Base-by-base conservation (phyloP, 1,139 yeast genomes). In the Candida dubliniensis region DNA sequence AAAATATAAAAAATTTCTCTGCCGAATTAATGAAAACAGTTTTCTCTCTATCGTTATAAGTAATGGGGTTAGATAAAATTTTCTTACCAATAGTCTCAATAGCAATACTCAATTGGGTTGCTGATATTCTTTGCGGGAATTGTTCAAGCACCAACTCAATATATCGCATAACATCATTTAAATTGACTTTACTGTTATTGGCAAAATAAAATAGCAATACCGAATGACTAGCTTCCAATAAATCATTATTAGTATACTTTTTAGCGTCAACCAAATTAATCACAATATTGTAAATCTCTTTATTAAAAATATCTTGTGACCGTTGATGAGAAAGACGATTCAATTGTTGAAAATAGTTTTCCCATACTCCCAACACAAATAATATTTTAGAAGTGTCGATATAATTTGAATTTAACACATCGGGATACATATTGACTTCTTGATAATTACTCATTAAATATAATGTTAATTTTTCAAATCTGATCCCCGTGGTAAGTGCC, bases 191-290 rank as follows among this genome's bases (percentile, higher is more conserved):
- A 18, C 54, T 48, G 25, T 52, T 54, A 35, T 59, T 60, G 26
- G 67, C 55, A 49, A 71, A 74, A 51, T 72, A 76, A 40, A 76
- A 68, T 32, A 86, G 65, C 50, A 84, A 66, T 0, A 84, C 87
- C 0, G 90, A 81, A 57, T 87, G 95, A 1, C 84, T 73, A 0
- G 85, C 79, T 57, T 86, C 95, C 4, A 82, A 61, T 5, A 82
- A 51, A 8, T 74, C 74, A 38, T 64, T 56, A 36, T 64, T 63
- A 8, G 48, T 36, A 14, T 67, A 58, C 30, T 47, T 54, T 3
- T 56, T 54, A 30, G 74, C 68, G 41, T 62, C 60, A 4, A 77
- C 72, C 41, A 79, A 64, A 33, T 64, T 64, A 40, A 72, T 60
- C 9, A 79, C 71, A 9, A 74, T 56, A 1, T 78, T 76, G 40